A percentile compares a stretch with the other conserved stretches of the same genome.
phyloP scores from a whole-genome alignment of 2,329 filamentous ascomycete species.

The Fusarium humuli region DNA sequence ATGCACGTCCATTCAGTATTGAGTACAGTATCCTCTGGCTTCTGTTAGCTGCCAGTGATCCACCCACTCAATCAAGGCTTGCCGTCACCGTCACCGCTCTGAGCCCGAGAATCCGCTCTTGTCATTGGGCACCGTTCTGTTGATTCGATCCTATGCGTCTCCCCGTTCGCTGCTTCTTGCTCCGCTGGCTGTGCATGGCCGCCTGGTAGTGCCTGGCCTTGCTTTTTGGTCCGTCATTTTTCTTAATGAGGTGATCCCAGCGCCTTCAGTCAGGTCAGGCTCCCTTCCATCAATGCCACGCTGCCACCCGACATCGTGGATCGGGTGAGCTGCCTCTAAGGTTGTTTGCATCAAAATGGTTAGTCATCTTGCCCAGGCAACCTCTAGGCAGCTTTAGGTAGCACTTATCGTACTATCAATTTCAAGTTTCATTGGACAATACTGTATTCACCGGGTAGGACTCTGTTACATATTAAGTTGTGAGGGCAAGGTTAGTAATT shows the following conservation, averaged over 20 bases:
- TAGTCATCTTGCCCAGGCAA: constrained; percentile 27
- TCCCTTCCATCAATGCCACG: constrained; percentile 9
- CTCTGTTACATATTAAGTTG: constrained; percentile 1
- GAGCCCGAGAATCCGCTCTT: constrained; percentile 35
- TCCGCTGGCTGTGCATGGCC: constrained; percentile 25
- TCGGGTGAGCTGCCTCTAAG: constrained; percentile 16
- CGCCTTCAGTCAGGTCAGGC: constrained; percentile 7
- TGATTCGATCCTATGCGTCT: constrained; percentile 19
- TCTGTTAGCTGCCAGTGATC: constrained; percentile 19
- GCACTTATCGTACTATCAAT: constrained; percentile 4
- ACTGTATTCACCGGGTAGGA: background rate
- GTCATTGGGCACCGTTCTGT: constrained; percentile 38
- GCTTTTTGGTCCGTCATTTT: constrained; percentile 6
- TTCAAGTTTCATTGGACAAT: constrained; percentile 17
- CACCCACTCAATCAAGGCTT: constrained; percentile 27
- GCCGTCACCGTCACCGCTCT: constrained; percentile 45
- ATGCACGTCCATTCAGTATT: constrained; percentile 41
- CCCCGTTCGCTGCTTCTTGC: constrained; percentile 26
- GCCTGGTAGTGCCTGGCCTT: constrained; percentile 33
- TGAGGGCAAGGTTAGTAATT: background rate
- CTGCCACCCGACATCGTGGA: constrained; percentile 19
- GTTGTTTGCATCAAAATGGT: constrained; percentile 12
- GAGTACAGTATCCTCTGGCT: background rate
- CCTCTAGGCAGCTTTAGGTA: constrained; percentile 30
- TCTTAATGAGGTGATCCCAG: constrained; percentile 15